Evolutionary conservation across 2,329 filamentous ascomycete genomes (phyloP).

Genomic region (Aschersonia sp.): DNA sequence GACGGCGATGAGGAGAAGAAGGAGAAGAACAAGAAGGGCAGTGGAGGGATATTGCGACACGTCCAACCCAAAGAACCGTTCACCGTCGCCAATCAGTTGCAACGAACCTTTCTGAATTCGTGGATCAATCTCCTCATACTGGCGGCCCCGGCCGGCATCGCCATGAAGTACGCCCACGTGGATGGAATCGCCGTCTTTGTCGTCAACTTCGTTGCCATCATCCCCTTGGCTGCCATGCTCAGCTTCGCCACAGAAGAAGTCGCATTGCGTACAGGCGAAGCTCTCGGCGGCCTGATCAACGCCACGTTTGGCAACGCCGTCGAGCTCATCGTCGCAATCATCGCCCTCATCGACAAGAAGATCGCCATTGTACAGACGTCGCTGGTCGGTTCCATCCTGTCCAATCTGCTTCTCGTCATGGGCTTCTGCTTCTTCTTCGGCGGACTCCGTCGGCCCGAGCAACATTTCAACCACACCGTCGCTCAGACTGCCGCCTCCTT

Average conservation of each 20-base stretch:
- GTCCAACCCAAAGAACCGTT: constrained; percentile 39
- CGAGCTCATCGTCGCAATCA: constrained; percentile 77
- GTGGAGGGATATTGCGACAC: constrained; percentile 24
- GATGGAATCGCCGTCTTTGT: constrained; percentile 58
- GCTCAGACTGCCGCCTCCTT: constrained; percentile 79
- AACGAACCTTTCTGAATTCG: constrained; percentile 63
- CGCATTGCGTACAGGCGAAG: constrained; percentile 68
- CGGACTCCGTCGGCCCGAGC: constrained; percentile 62
- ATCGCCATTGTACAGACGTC: constrained; percentile 85
- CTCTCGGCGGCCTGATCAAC: constrained; percentile 76
- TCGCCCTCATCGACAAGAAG: constrained; percentile 61
- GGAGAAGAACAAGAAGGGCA: constrained; percentile 8
- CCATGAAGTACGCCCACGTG: constrained; percentile 48
- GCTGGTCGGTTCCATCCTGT: constrained; percentile 80
- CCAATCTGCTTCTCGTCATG: constrained; percentile 76
- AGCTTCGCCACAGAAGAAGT: constrained; percentile 87
- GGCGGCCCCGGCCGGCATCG: constrained; percentile 68
- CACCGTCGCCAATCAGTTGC: constrained; percentile 50
- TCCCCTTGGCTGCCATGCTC: constrained; percentile 76
- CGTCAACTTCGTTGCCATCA: constrained; percentile 87
- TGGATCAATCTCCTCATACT: constrained; percentile 79
- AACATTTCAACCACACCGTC: constrained; percentile 85
- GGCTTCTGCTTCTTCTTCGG: constrained; percentile 90
- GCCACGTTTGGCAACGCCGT: constrained; percentile 89
- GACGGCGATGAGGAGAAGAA: constrained; percentile 7